phyloP scores from a whole-genome alignment of 225 moss, liverwort and hornwort species.

The Sphagnum tenellum region DNA sequence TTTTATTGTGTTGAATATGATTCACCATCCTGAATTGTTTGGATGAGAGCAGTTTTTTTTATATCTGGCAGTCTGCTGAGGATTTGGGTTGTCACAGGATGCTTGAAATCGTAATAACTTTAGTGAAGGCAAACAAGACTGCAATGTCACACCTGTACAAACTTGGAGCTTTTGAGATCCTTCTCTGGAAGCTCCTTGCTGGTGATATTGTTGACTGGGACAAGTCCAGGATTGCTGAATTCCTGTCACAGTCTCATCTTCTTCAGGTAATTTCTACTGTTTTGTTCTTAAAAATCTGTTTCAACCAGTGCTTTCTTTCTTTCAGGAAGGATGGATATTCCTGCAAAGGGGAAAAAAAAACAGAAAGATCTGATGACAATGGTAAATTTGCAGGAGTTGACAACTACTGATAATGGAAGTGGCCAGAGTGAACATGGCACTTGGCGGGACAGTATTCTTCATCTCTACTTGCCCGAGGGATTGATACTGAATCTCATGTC shows the following conservation, averaged over 20 bases:
- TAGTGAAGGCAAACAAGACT: conserved; percentile 69
- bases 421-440: conserved; percentile 38
- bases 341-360: too few relatives aligned
- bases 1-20: too few relatives aligned
- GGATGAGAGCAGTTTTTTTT: too few relatives aligned
- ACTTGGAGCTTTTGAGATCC: conserved; percentile 96
- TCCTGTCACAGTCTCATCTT: conserved; percentile 77
- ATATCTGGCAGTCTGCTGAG: not conserved
- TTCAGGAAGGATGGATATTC: too few relatives aligned
- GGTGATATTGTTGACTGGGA: conserved; percentile 82
- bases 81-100: conserved; percentile 29
- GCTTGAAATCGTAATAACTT: conserved; percentile 67
- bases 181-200: conserved; percentile 92
- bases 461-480: conserved; percentile 88
- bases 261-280: conserved; percentile 49
- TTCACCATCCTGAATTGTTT: too few relatives aligned
- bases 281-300: too few relatives aligned
- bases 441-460: conserved; percentile 84
- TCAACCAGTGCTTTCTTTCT: too few relatives aligned
- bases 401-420: conserved; percentile 10
- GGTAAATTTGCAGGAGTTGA: too few relatives aligned
- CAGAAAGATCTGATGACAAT: too few relatives aligned
- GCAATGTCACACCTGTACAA: conserved; percentile 96
- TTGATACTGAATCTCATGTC: conserved; percentile 83
- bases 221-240: conserved; percentile 74